Base-by-base conservation (phyloP, 768 basidiomycete species). In the Russula foetens region DNA sequence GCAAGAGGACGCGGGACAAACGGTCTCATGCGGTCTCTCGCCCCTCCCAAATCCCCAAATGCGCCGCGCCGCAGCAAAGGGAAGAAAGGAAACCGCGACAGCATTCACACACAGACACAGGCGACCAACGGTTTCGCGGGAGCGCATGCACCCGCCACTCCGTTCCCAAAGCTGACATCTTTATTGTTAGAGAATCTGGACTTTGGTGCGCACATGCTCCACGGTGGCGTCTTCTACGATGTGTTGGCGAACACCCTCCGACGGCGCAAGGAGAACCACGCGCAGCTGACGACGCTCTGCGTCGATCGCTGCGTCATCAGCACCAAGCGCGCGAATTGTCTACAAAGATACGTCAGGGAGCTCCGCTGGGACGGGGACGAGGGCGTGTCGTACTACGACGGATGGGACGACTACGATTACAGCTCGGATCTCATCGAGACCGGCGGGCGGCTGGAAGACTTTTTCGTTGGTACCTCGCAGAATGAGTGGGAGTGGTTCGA, bases 91-190 rank as follows among this genome's bases (percentile, higher is more conserved):
- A 49, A 17, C 11, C 46, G 28, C 8, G 26, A 24, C 14, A 21
- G 15, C 38, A 55, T 23, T 39, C 44, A 19, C 24, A 19, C 50
- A 7, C 43, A 14, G 11, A 11, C 33, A 4, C 50, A 52, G n/a
- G 33, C 44, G 4, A 23, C 11, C 15, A 14, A n/a, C 12, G 29
- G 29, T 28, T 2, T 12, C 17, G 15, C 29, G 35, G 35, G 35
- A 6, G 35, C 35, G 8, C 35, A 7, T 12, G 35, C 9, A 11
- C 9, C 35, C 6, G 11, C 35, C 11, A 5, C 11, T 35, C 35
- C 35, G 19, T 60, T 61, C 35, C 60, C 54, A 3, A 56, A 51
- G n/a, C 35, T 61, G 54, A 56, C 23, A 7, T 45, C 54, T 4
- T 54, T 61, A 28, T 31, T 44, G n/a, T 21, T 61, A 41, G 35